phyloP scores from a whole-genome alignment of 2,329 filamentous ascomycete species.

The Claviceps arundinis region DNA sequence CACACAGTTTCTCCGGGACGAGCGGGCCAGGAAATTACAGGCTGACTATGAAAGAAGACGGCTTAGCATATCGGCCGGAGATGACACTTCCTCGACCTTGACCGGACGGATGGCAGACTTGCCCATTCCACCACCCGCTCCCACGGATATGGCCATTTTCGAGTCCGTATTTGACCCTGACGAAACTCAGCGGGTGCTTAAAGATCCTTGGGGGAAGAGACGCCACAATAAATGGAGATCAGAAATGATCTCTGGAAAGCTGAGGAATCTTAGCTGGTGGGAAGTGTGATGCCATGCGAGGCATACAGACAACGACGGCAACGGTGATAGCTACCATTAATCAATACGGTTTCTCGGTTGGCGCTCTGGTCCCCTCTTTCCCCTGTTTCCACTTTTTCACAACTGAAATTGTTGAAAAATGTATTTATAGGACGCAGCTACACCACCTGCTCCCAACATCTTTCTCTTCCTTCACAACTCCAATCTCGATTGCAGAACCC shows the following conservation, averaged over 20 bases:
- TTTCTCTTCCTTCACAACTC: too few species aligned
- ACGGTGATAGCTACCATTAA: too few species aligned
- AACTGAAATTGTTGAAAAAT: too few species aligned
- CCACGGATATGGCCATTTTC: slow-evolving; percentile 40
- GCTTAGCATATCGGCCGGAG: slow-evolving; percentile 19
- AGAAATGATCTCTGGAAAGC: slow-evolving; percentile 25
- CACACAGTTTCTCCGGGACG: slow-evolving; percentile 36
- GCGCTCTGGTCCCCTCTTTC: too few species aligned
- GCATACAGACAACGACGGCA: too few species aligned
- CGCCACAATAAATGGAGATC: slow-evolving; percentile 39
- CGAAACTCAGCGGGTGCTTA: slow-evolving; percentile 37
- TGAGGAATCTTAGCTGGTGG: neutral
- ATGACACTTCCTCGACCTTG: slow-evolving; percentile 12
- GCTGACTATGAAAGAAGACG: slow-evolving; percentile 16
- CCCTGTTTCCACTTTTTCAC: too few species aligned
- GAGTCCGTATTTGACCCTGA: slow-evolving; percentile 34
- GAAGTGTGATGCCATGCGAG: neutral
- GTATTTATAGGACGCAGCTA: too few species aligned
- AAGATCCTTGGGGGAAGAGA: slow-evolving; percentile 29
- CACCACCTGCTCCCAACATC: too few species aligned
- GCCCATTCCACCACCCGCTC: slow-evolving; percentile 9
- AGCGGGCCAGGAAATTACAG: slow-evolving; percentile 38
- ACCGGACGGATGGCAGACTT: slow-evolving; percentile 11
- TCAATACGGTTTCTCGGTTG: too few species aligned
- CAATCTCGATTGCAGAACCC: too few species aligned